Evolutionary conservation across 2,329 filamentous ascomycete species (phyloP), one percentile per base, ranked within the genome.

Genomic region (Colletotrichum sp.): DNA sequence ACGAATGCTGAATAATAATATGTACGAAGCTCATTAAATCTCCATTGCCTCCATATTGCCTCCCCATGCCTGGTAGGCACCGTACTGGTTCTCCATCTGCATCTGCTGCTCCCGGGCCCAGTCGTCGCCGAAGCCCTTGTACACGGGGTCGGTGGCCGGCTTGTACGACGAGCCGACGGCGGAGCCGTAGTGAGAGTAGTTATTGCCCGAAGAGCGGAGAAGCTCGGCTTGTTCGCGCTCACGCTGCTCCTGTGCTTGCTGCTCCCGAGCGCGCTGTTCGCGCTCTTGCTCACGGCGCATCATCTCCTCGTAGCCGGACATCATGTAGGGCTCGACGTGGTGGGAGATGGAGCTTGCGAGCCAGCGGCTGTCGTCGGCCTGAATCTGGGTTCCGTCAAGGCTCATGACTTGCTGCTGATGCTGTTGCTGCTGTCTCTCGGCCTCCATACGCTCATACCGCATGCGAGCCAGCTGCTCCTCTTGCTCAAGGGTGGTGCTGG

Each of bases 301-400:
- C 73, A 94, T 85, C 81, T 91, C 88, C 80, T 95, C 94, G 82
- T 98, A 98, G 16, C 96, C 96, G 8, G 92, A 93, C 64, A 91
- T 84, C 91, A 98, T 98, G 84, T 98, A 98, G 1, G 95, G 95
- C 84, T 98, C 95, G 52, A 91, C 92, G 76, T 91, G 88, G 62
- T 84, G 77, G 81, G 85, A 24, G 79, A 72, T 60, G 80, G 82
- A 32, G 80, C 79, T 73, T 82, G 82, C 63, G 32, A 87, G 80
- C 90, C 91, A 93, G 68, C 88, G 87, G 30, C 90, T 88, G 75
- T 92, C 89, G 10, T 85, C 83, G 5, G 85, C 86, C 81, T 93
- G 91, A 9, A 89, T 81, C 21, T 88, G 81, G 1, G 88, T 90
- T 52, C 87, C 89, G 79, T 93, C 91, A 69, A 92, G 84, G 77